A percentile compares a stretch with the other conserved stretches of the same genome.
These are phyloP conservation scores for Cutaneotrichosporon spelunceum DNA, from an alignment of 1,284 basidiomycete species.

Conservation along the genomic window DNA sequence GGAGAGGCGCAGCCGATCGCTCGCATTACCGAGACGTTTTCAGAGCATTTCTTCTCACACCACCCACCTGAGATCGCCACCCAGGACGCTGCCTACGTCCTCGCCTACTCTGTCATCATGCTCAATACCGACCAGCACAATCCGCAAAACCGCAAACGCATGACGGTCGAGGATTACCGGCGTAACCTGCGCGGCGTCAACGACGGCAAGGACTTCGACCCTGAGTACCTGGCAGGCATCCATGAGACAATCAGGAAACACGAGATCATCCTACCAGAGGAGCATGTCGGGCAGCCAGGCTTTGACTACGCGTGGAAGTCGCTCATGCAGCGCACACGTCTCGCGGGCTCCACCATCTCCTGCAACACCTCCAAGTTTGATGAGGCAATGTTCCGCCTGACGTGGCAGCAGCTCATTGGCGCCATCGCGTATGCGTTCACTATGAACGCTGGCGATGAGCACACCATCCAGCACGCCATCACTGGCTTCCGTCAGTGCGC, in stretches of 20 bases:
- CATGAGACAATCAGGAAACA: conserved; percentile 91
- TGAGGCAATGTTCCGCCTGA: conserved; percentile 82
- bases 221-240: conserved; percentile 79
- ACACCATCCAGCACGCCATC: conserved; percentile 90
- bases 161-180: conserved; percentile 92
- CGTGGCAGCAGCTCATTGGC: conserved; percentile 89
- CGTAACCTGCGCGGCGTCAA: conserved; percentile 93
- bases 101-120: conserved; percentile 96
- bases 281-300: conserved; percentile 92
- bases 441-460: conserved; percentile 85
- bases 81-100: conserved; percentile 89
- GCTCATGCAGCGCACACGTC: conserved; percentile 74
- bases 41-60: conserved; percentile 82
- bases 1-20: conserved; percentile 94
- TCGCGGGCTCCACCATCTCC: conserved; percentile 71
- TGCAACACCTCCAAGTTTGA: conserved; percentile 81
- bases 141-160: conserved; percentile 94
- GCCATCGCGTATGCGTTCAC: conserved; percentile 91
- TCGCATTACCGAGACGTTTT: conserved; percentile 93
- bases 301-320: conserved; percentile 99
- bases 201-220: conserved; percentile 75
- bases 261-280: conserved; percentile 97
- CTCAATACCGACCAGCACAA: conserved; percentile 97
- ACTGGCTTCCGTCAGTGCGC: conserved; percentile 95
- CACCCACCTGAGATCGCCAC: conserved; percentile 80